Evolutionary conservation across 768 basidiomycete species (phyloP), one percentile per base, ranked within the genome.

Genomic region (Sarcomyxa edulis): DNA sequence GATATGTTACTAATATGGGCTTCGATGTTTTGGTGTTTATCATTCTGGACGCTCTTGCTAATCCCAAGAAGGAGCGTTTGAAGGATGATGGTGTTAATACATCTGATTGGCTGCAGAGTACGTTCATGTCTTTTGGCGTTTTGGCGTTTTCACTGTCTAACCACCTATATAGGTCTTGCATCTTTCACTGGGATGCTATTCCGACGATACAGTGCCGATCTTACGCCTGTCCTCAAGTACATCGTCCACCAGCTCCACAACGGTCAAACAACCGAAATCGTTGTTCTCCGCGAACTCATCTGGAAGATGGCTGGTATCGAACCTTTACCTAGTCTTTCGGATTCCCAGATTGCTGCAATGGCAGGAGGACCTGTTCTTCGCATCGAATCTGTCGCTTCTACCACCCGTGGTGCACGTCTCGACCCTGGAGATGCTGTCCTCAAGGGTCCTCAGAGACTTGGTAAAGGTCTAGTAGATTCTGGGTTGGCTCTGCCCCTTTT

Each of bases 231-330:
- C 35, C 61, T 99, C 40, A 86, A 81, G 58, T 97, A 95, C 51
- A 77, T 98, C 47, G 85, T 89, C 28, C 90, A 98, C 54, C 92
- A 94, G 54, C 69, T 98, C 21, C 77, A 85, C 54, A 77, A 78
- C 32, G 82, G 81, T 24, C 81, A 91, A 53, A 77, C 88, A 1
- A 83, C 86, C 8, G 93, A 98, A 51, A 81, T 97, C 30, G 75
- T 93, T 15, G 87, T 98, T 16, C 69, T 99, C n/a, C 78, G 85
- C 22, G 92, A 95, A 52, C 65, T 99, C 35, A 90, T 98, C 35
- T 85, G 81, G 75, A 89, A 91, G 56, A 95, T 97, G 91, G 85
- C 92, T 5, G 92, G 88, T 3, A 89, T 96, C 42, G 85, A 95
- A 51, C 90, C 92, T 3, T 66, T 96, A 35, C 88, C 90, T 0